Evolutionary conservation across 75 land plant genomes (phyloP), one percentile per base, ranked within the genome.

Genomic region (Picea glauca): DNA sequence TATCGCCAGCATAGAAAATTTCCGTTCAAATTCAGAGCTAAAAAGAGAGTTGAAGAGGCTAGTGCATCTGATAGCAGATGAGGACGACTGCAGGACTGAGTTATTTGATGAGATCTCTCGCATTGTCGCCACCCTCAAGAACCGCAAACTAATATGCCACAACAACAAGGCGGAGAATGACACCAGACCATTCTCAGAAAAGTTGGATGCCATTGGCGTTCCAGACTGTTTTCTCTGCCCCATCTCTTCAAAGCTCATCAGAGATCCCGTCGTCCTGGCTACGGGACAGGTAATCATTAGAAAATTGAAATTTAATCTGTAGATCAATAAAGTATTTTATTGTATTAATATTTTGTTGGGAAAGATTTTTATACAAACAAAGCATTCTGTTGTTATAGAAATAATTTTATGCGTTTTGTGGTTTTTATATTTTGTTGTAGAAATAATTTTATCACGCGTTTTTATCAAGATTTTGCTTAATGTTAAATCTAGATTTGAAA

Each of bases 171-270:
- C 54, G 50, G 50, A 46, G 50, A 46, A 46, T 46, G 17, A 66
- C 32, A 13, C 70, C 70, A 66, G 20, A 66, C 33, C 70, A 0
- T 74, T 74, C 23, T 57, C 77, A 14, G 65, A 62, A 17, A 77
- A 86, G 78, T 77, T 67, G 66, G 76, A 62, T 1, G 77, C 90
- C n/a, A 59, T 81, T 13, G 8, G 58, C 1, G 84, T 93, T 26
- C 98, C 98, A 43, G 81, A 84, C 17, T 81, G 80, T 72, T 95
- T 95, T 79, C 67, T 79, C 14, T 94, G 97, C 50, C 95, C 97
- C 13, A 85, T 94, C 33, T 94, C 97, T 3, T 50, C 83, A 17
- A 84, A 89, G 82, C 72, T 93, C 7, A 95, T 95, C 92, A 83
- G 76, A 62, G 98, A 95, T 85, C 98, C 98, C 50, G 98, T 95